Base-by-base conservation (phyloP, 345 rosid species). In the Eutrema heterophyllum region DNA sequence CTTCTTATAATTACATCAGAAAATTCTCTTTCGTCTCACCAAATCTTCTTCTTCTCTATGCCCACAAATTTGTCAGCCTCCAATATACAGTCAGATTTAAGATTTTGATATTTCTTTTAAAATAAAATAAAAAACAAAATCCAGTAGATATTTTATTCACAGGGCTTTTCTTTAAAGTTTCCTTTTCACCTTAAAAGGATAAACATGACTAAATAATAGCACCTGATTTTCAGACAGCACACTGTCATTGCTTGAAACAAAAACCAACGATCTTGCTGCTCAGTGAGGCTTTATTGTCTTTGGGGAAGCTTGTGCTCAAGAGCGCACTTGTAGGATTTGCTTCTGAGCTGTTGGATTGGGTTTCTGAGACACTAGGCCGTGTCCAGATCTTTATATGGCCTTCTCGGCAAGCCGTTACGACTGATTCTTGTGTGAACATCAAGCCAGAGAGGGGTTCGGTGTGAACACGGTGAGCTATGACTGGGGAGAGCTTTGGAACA, bases 331-430 rank as follows among this genome's bases (percentile, higher is more conserved):
- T 38, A 7, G 77, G 64, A 60, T 66, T 78, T 7, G 83, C 80
- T 73, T 92, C 94, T 1, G 88, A 73, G 71, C 56, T 84, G 81
- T 83, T 76, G 12, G 89, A 68, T 70, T 83, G 96, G 68, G 81
- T 86, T 56, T 88, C 98, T 11, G 82, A 80, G 26, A 41, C 74
- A 7, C 85, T 84, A 3, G 99, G 99, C 73, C 99, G 84, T 81
- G 83, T 90, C 99, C 99, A 96, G 50, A 96, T 80, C 83, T 93
- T 92, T 81, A 91, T 82, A 76, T 96, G 93, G 39, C 99, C 99
- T 77, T 96, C 99, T 52, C 97, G 78, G 60, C 99, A 92, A 5
- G 88, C 92, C 0, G 98, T 92, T 43, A 96, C 88, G 5, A 90
- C 86, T 21, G 97, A 90, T 78, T 93, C 98, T 78, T 77, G 91